phyloP scores from a whole-genome alignment of 1,284 basidiomycete species.

The Cryptococcus wingfieldii region DNA sequence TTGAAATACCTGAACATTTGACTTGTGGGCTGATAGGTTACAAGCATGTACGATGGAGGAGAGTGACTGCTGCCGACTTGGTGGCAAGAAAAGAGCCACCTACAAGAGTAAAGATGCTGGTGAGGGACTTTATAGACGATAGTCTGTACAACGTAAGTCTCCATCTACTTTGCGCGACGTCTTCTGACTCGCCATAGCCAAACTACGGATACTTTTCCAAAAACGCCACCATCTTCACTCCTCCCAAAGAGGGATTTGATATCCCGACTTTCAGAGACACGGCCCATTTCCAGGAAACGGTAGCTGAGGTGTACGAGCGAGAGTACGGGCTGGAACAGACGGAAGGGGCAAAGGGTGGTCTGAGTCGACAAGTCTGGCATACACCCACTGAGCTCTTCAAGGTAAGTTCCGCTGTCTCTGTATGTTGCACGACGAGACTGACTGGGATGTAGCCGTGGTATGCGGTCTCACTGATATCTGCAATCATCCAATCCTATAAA shows the following conservation, averaged over 20 bases:
- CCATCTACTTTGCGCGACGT: background rate
- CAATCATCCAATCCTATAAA: slow-evolving; percentile 84
- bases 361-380: slow-evolving; percentile 94
- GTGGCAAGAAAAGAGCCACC: slow-evolving; percentile 63
- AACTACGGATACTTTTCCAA: slow-evolving; percentile 96
- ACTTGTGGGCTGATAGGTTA: background rate
- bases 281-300: slow-evolving; percentile 72
- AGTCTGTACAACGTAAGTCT: slow-evolving; percentile 73
- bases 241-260: slow-evolving; percentile 60
- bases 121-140: slow-evolving; percentile 95
- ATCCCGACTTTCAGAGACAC: slow-evolving; percentile 66
- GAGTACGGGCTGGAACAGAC: slow-evolving; percentile 48
- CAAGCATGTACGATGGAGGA: slow-evolving; percentile 54
- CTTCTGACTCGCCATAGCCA: slow-evolving; percentile 51
- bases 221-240: slow-evolving; percentile 78
- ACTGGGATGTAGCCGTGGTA: slow-evolving; percentile 71
- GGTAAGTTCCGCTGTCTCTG: slow-evolving; percentile 53
- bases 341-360: slow-evolving; percentile 55
- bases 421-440: background rate
- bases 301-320: slow-evolving; percentile 66
- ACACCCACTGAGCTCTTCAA: slow-evolving; percentile 98
- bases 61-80: slow-evolving; percentile 71
- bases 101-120: slow-evolving; percentile 82
- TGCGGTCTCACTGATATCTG: slow-evolving; percentile 82
- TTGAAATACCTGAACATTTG: background rate